These are phyloP conservation scores for Cyphellophora europaea DNA, from an alignment of 2,329 filamentous ascomycete species.

Conservation along the genomic window DNA sequence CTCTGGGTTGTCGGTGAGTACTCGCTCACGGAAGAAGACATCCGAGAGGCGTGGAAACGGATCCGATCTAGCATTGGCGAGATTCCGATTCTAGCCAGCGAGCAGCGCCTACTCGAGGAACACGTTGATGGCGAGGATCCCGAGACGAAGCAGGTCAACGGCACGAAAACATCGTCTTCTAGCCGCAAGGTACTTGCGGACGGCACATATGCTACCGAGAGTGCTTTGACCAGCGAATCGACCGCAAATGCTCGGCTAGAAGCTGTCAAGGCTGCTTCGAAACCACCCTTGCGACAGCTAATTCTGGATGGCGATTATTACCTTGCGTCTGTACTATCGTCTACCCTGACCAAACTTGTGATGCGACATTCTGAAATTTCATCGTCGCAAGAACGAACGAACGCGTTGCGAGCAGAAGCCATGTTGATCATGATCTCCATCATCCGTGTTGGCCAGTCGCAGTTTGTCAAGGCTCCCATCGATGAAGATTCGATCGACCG, in stretches of 20 bases:
- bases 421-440: conserved; percentile 99
- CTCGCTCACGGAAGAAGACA: conserved; percentile 85
- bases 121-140: conserved; percentile 55
- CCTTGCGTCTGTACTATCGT: conserved; percentile 86
- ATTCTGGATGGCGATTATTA: conserved; percentile 98
- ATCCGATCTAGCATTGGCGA: conserved; percentile 91
- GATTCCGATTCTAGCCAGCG: conserved; percentile 91
- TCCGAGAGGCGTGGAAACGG: conserved; percentile 91
- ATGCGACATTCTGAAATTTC: conserved; percentile 97
- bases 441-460: conserved; percentile 94
- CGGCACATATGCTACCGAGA: conserved; percentile 95
- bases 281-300: conserved; percentile 86
- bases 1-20: conserved; percentile 98
- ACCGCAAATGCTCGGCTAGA: conserved; percentile 84
- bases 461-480: conserved; percentile 94
- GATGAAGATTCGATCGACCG: conserved; percentile 98
- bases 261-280: conserved; percentile 93
- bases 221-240: conserved; percentile 85
- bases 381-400: conserved; percentile 73
- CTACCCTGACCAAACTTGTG: conserved; percentile 90
- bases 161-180: conserved; percentile 59
- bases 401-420: conserved; percentile 87
- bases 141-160: conserved; percentile 63
- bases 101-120: conserved; percentile 83
- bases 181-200: conserved; percentile 90